Conservation (phyloP, 495 filamentous ascomycete species). For the Penicillium subrubescens region DNA sequence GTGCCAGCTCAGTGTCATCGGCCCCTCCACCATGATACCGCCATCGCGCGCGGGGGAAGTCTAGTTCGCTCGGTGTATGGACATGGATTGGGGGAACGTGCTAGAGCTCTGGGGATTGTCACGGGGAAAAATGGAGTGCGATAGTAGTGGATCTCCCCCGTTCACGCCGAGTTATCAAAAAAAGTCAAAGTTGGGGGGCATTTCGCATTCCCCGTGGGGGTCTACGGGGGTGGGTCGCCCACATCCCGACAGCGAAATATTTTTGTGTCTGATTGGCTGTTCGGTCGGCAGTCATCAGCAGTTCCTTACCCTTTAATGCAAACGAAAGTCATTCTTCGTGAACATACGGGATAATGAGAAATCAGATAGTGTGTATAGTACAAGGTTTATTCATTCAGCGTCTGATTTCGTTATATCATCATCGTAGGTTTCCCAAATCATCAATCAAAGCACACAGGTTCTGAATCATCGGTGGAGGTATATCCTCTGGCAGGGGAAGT, state of each 20-base stretch:
- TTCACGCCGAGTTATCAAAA: background rate
- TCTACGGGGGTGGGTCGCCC: slow-evolving; percentile 6
- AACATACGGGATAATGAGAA: background rate
- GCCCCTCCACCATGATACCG: background rate
- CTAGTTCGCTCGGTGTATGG: background rate
- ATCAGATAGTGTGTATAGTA: background rate
- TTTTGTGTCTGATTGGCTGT: background rate
- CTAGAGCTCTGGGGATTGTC: background rate
- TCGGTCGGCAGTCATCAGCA: background rate
- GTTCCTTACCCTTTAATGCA: background rate
- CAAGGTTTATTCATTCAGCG: background rate
- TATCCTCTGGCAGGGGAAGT: slow-evolving; percentile 25
- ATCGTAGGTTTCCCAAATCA: slow-evolving; percentile 40
- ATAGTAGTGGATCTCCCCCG: background rate
- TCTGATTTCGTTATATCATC: background rate
- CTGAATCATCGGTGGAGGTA: slow-evolving; percentile 48
- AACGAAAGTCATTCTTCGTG: too few relatives aligned
- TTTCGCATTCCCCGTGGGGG: slow-evolving; percentile 1
- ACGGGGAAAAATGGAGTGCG: background rate
- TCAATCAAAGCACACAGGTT: slow-evolving; percentile 57
- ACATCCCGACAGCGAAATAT: background rate
- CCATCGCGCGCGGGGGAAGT: background rate
- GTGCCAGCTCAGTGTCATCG: background rate
- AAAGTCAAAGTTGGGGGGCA: background rate
- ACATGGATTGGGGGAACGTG: background rate